Evolutionary conservation across 768 basidiomycete genomes (phyloP).

Genomic region (Boletales sp.): DNA sequence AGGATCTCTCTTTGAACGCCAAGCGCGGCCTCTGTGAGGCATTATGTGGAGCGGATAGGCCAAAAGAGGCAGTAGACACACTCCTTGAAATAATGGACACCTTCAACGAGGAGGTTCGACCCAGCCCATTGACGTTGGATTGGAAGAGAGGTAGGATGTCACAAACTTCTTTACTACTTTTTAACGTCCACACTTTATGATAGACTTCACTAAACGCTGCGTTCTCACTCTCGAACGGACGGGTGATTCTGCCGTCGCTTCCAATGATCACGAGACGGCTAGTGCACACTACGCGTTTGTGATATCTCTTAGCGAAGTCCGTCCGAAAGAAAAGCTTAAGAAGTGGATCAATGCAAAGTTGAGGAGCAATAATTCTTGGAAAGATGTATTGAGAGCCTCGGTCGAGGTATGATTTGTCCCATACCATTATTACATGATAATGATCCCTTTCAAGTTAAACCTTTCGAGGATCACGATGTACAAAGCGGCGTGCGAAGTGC

Average conservation of each 20-base stretch:
- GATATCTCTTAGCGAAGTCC: not conserved
- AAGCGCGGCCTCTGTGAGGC: slow-evolving; percentile 2
- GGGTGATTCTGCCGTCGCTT: not conserved
- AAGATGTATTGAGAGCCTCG: not conserved
- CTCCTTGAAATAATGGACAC: not conserved
- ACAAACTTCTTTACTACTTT: not conserved
- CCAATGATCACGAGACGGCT: not conserved
- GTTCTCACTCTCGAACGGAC: not conserved
- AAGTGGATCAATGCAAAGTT: slow-evolving; percentile 3
- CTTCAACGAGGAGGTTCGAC: not conserved
- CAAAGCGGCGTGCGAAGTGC: slow-evolving; percentile 1
- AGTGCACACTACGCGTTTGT: slow-evolving; percentile 1
- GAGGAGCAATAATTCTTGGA: not conserved
- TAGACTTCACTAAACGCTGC: slow-evolving; percentile 2
- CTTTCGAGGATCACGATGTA: not conserved
- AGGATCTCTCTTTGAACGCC: not conserved
- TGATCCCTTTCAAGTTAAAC: not conserved
- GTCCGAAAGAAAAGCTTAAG: not conserved
- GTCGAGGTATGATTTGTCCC: not conserved
- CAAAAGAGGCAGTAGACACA: slow-evolving; percentile 1
- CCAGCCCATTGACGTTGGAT: not conserved
- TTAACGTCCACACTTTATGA: not conserved
- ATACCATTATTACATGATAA: not conserved
- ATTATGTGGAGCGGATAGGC: not conserved
- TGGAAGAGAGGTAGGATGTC: not conserved